Base-by-base conservation (phyloP, 1,284 basidiomycete species). In the Apiotrichum mycotoxinovorans region DNA sequence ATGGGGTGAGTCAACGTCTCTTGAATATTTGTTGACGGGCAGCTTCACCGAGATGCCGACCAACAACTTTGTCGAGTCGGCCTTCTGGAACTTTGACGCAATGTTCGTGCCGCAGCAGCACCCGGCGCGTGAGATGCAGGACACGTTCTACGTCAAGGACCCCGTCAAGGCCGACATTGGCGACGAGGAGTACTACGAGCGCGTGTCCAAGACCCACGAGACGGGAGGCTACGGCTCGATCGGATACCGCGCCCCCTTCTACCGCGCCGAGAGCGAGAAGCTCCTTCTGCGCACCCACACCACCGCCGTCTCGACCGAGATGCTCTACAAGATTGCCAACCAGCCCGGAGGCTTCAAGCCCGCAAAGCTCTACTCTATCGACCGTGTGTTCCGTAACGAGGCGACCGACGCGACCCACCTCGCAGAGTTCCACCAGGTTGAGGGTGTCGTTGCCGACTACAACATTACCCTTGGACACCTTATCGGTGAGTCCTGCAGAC, bases 11-110 rank as follows among this genome's bases (percentile, higher is more conserved):
- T 76, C 27, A 23, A 12, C 27, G 34, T 12, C 26, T 17, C n/a
- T n/a, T n/a, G n/a, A 30, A 11, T 14, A 11, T 10, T 25, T 14
- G 37, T n/a, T 52, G 51, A 52, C 53, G 22, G 27, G n/a, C 53
- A 95, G 93, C 17, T 99, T 98, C 79, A 87, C 92, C 56, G 96
- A 99, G 79, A 99, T 99, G 96, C 93, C 95, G 8, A 98, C 96
- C n/a, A 87, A 88, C 60, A 87, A 88, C 58, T 99, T 94, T 74
- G 93, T 99, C 58, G 96, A 99, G 78, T 96, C 92, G 26, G 89
- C 89, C 35, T 99, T 98, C 84, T 99, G 96, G 96, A 97, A 95
- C 76, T 98, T 99, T 78, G 96, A 99, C 75, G 87, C 94, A 11
- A 83, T 99, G 64, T 99, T 96, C 75, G 96, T 99, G 0, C 96